Conservation (phyloP, 2,329 filamentous ascomycete genomes). For the Verticillium tricorpus region DNA sequence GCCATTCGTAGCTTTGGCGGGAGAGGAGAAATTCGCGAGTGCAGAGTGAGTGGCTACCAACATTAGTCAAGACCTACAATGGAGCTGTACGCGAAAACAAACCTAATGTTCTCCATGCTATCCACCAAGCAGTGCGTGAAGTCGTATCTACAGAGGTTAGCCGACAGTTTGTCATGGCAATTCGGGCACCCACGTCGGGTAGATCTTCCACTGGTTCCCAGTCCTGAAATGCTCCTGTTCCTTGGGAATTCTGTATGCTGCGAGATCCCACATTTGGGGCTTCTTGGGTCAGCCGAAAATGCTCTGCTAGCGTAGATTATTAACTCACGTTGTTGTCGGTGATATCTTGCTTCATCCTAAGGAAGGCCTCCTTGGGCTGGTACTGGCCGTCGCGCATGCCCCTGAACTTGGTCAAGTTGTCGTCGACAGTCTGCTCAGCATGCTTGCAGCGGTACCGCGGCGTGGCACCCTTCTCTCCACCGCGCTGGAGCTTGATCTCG, state of each 20-base stretch:
- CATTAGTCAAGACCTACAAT: background rate
- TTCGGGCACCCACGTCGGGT: conserved; percentile 56
- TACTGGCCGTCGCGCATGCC: conserved; percentile 92
- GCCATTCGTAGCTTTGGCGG: conserved; percentile 83
- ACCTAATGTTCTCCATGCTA: conserved; percentile 74
- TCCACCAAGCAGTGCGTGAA: conserved; percentile 89
- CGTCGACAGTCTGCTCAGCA: conserved; percentile 67
- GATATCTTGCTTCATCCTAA: conserved; percentile 92
- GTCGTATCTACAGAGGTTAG: conserved; percentile 54
- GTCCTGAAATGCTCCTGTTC: conserved; percentile 71
- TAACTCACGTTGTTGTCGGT: conserved; percentile 59
- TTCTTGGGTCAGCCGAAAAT: conserved; percentile 38
- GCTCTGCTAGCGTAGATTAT: background rate
- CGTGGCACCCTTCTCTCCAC: conserved; percentile 64
- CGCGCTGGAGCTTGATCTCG: conserved; percentile 83
- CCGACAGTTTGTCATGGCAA: background rate
- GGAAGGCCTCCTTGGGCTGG: conserved; percentile 73
- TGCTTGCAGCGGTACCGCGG: conserved; percentile 78
- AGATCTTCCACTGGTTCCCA: conserved; percentile 82
- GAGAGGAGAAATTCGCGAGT: conserved; percentile 89
- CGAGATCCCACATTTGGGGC: conserved; percentile 94
- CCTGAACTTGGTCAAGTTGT: conserved; percentile 77
- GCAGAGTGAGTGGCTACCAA: conserved; percentile 74
- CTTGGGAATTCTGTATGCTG: conserved; percentile 80
- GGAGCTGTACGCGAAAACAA: background rate